Evolutionary conservation across 2,329 filamentous ascomycete genomes (phyloP).

Genomic region (Botrytis fragariae): DNA sequence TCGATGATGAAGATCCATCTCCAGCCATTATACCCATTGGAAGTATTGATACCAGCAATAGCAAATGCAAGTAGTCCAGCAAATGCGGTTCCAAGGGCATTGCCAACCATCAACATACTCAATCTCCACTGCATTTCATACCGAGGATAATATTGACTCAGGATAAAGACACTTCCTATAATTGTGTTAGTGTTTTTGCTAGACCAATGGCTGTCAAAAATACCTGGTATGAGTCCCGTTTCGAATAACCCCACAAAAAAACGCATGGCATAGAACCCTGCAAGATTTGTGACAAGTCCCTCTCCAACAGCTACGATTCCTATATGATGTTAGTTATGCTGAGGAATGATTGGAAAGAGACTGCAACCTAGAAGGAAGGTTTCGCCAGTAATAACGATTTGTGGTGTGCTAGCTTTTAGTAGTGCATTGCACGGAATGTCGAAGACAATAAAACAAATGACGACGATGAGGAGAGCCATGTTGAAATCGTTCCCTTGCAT

Average conservation of each 20-base stretch:
- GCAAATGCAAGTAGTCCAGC: slow-evolving; percentile 2
- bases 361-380: neutral
- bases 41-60: neutral
- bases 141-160: neutral
- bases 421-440: neutral
- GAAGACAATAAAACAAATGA: neutral
- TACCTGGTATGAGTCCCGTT: neutral
- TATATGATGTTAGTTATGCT: neutral
- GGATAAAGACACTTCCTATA: neutral
- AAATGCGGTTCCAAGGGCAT: neutral
- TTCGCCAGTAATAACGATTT: neutral
- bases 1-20: slow-evolving; percentile 6
- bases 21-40: neutral
- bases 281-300: neutral
- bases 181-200: neutral
- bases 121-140: neutral
- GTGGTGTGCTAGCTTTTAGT: neutral
- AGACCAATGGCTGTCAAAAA: neutral
- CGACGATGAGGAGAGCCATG: neutral
- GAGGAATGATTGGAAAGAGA: neutral
- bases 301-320: neutral
- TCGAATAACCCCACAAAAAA: neutral
- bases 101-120: neutral
- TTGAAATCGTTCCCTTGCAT: neutral
- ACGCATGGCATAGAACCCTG: neutral